Evolutionary conservation across 352 stramenopile genomes (phyloP), one percentile per base, ranked within the genome.

Genomic region (Stramenopiles sp.): DNA sequence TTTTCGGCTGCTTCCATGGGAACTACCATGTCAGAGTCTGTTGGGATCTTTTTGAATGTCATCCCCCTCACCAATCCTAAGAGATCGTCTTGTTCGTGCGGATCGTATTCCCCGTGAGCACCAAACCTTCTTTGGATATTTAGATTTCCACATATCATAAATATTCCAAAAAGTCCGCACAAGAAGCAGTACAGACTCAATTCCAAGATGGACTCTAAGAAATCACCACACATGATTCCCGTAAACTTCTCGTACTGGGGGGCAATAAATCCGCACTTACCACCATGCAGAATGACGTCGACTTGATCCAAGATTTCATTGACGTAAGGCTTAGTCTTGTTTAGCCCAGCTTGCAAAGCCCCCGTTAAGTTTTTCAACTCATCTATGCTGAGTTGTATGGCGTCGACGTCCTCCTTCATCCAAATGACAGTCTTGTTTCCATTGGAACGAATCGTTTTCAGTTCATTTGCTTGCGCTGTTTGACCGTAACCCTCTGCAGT

Each of bases 31-130:
- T 2, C 53, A 71, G 2, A 31, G 6, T 71, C 35, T 2, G 53
- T 71, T 71, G 33, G 33, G 31, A 71, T 71, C 12, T 71, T 71
- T 71, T 71, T 31, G 12, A 71, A 71, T 2, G 53, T 71, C 53
- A 71, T 35, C 35, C 53, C 53, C 33, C 53, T 31, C 35, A 71
- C 53, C 33, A 33, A 33, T 2, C 53, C 53, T 35, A 6, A 71
- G 6, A 31, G 4, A 6, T 71, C 53, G 6, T 71, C 53, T 6
- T 71, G 31, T 71, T 71, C 53, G 35, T 33, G 31, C 12, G 33
- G 31, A 4, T 71, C 35, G 6, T 6, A 71, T 71, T 71, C 53
- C 6, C 53, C 53, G 35, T 71, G 53, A 2, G 31, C 53, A 6
- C 53, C 53, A 71, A 71, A 71, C 35, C 53, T 31, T 6, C 12